phyloP scores from a whole-genome alignment of 2,329 filamentous ascomycete species.

The Fusarium begoniae region DNA sequence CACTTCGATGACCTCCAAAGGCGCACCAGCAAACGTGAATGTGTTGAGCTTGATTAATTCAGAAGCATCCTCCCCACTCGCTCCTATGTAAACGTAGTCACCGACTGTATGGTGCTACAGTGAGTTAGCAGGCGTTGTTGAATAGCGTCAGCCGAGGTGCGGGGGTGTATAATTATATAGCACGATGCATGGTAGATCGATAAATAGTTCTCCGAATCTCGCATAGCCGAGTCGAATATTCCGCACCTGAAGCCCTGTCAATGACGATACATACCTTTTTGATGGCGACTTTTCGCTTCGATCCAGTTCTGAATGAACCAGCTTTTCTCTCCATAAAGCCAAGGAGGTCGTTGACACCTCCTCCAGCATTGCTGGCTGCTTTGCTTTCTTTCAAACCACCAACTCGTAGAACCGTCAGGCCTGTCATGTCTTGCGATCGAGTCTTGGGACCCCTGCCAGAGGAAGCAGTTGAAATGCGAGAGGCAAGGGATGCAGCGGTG shows the following conservation, averaged over 20 bases:
- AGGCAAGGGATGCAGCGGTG: conserved; percentile 45
- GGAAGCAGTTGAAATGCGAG: conserved; percentile 47
- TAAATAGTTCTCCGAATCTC: conserved; percentile 32
- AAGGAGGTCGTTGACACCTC: conserved; percentile 71
- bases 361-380: conserved; percentile 71
- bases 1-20: conserved; percentile 64
- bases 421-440: conserved; percentile 34
- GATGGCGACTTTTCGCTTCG: conserved; percentile 67
- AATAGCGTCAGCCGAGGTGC: conserved; percentile 33
- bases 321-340: conserved; percentile 78
- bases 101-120: conserved; percentile 74
- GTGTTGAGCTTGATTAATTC: conserved; percentile 74
- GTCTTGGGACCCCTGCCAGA: conserved; percentile 39
- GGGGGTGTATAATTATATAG: conserved; percentile 33
- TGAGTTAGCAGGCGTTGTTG: conserved; percentile 70
- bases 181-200: conserved; percentile 26
- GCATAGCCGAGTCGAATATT: conserved; percentile 32
- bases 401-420: conserved; percentile 57
- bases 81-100: conserved; percentile 74
- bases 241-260: conserved; percentile 46
- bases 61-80: conserved; percentile 70
- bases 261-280: conserved; percentile 76
- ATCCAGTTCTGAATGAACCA: conserved; percentile 58
- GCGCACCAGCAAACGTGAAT: conserved; percentile 73
- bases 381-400: conserved; percentile 75